Percentiles rank a stretch among this genome's conserved stretches.
Evolutionary conservation across 2,329 filamentous ascomycete genomes (phyloP).

Genomic region (Periglandula ipomoeae): DNA sequence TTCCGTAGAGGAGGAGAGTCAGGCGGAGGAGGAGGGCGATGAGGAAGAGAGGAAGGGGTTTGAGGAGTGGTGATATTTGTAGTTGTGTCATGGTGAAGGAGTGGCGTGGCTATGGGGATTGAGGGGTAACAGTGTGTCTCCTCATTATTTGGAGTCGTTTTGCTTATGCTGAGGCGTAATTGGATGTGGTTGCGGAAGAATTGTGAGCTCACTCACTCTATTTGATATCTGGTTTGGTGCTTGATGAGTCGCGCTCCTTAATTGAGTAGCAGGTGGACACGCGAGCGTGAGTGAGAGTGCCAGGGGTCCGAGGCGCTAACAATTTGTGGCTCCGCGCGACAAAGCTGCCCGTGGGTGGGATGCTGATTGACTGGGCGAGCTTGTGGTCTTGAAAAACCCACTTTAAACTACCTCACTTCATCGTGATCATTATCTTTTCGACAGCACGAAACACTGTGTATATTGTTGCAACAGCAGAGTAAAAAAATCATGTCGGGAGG

Average conservation of each 20-base stretch:
- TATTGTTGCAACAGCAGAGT: neutral
- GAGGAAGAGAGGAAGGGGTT: slow-evolving; percentile 41
- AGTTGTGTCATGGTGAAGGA: slow-evolving; percentile 4
- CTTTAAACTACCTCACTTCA: neutral
- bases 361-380: too few relatives aligned
- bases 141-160: neutral
- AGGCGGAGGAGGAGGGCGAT: slow-evolving; percentile 57
- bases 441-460: neutral
- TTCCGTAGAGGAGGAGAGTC: slow-evolving; percentile 73
- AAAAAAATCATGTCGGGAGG: slow-evolving; percentile 27
- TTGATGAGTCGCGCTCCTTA: too few relatives aligned
- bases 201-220: too few relatives aligned
- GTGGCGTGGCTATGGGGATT: slow-evolving; percentile 4
- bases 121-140: neutral
- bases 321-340: neutral
- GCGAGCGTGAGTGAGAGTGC: too few relatives aligned
- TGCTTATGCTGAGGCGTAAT: neutral
- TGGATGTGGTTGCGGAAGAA: neutral
- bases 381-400: too few relatives aligned
- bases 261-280: too few relatives aligned
- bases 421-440: too few relatives aligned
- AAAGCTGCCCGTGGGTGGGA: too few relatives aligned
- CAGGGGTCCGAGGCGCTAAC: too few relatives aligned
- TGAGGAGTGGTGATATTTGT: slow-evolving; percentile 18
- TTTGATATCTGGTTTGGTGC: too few relatives aligned